Percentiles rank a stretch among this genome's conserved stretches.
Evolutionary conservation across 495 filamentous ascomycete genomes (phyloP).

Genomic region (Zalerion maritima): DNA sequence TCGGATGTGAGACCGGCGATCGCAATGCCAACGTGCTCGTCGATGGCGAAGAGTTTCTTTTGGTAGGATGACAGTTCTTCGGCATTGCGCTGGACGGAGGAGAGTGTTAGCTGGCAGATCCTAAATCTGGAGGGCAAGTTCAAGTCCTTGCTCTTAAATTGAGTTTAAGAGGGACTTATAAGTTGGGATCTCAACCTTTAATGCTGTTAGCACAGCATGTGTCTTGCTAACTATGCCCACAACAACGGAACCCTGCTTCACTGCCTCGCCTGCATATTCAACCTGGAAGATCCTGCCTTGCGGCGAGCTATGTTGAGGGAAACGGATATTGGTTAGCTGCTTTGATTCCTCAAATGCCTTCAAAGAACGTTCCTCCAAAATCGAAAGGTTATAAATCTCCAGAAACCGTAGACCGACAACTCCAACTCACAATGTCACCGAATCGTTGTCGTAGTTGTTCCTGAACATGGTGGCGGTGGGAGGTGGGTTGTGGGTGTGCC

Average conservation of each 20-base stretch:
- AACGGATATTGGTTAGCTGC: conserved; percentile 8
- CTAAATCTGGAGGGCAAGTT: background rate
- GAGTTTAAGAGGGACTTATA: conserved; percentile 1
- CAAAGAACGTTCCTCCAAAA: no score
- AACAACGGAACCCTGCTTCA: conserved; percentile 97
- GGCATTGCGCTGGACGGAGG: conserved; percentile 90
- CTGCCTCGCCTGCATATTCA: conserved; percentile 96
- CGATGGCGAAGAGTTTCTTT: conserved; percentile 96
- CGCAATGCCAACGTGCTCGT: conserved; percentile 87
- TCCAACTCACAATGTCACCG: conserved; percentile 82
- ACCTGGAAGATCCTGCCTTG: conserved; percentile 99
- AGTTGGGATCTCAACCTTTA: conserved; percentile 62
- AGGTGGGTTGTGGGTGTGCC: conserved; percentile 10
- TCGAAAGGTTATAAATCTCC: conserved; percentile 6
- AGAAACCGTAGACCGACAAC: conserved; percentile 1
- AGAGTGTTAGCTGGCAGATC: conserved; percentile 4
- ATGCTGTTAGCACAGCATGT: conserved; percentile 85
- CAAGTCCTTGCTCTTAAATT: no score
- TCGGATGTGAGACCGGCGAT: conserved; percentile 96
- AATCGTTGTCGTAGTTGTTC: conserved; percentile 99
- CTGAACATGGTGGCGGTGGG: conserved; percentile 64
- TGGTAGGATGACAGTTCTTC: conserved; percentile 99
- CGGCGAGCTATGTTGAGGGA: conserved; percentile 54
- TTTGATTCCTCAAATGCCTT: no score
- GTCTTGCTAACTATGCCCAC: conserved; percentile 96